Evolutionary conservation across 2,329 filamentous ascomycete species (phyloP).

Genomic region (Exophiala xenobiotica): DNA sequence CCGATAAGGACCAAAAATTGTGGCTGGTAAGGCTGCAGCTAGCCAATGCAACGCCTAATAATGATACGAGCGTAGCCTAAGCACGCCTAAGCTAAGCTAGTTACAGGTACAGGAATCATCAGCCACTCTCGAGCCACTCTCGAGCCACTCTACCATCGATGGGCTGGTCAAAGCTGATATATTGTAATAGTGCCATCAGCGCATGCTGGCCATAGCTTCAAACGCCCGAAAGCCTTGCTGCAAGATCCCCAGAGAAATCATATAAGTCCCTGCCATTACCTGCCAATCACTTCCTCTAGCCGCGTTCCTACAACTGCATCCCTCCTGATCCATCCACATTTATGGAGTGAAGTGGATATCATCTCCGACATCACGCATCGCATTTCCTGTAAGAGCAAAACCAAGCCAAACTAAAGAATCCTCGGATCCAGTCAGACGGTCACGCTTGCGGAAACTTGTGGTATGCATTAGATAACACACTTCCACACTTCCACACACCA

Average conservation of each 20-base stretch:
- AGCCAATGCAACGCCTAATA: too few species aligned
- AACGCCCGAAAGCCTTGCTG: too few species aligned
- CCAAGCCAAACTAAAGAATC: neutral
- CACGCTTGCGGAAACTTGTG: neutral
- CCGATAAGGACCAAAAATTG: neutral
- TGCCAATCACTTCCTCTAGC: neutral
- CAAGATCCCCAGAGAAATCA: too few species aligned
- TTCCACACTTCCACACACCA: neutral
- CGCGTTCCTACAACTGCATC: neutral
- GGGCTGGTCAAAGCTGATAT: too few species aligned
- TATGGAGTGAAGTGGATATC: neutral
- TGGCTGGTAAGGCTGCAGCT: neutral
- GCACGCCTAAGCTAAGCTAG: too few species aligned
- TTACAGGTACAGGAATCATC: too few species aligned
- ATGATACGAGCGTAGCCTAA: too few species aligned
- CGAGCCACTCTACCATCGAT: too few species aligned
- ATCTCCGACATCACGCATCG: neutral
- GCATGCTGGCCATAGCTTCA: too few species aligned
- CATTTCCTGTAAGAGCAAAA: neutral
- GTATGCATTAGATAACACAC: constrained; percentile 2
- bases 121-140: too few species aligned
- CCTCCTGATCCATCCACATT: neutral
- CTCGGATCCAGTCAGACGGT: neutral
- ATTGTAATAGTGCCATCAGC: too few species aligned
- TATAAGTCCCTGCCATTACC: too few species aligned